Percentiles rank a stretch among this genome's conserved stretches.
Evolutionary conservation across 1,284 basidiomycete genomes (phyloP).

Genomic region (Stygiomarasmius scandens): DNA sequence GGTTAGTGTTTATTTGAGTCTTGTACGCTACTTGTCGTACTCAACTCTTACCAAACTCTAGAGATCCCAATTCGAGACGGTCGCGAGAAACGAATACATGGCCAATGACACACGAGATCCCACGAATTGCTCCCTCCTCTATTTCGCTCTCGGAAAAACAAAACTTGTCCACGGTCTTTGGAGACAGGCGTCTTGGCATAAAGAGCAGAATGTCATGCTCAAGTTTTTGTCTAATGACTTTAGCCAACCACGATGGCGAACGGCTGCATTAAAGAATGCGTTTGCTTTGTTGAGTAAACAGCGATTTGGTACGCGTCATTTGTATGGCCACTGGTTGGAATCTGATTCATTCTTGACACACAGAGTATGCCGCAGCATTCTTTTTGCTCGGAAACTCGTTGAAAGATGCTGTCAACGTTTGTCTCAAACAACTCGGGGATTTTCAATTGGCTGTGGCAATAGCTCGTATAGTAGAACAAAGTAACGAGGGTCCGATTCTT

Average conservation of each 20-base stretch:
- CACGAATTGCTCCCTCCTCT: slow-evolving; percentile 86
- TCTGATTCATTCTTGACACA: too few species aligned
- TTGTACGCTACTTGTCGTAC: neutral
- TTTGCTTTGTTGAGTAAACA: slow-evolving; percentile 91
- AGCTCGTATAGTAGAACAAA: slow-evolving; percentile 81
- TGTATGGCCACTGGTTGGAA: too few species aligned
- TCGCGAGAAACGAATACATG: slow-evolving; percentile 94
- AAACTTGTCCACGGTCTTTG: slow-evolving; percentile 94
- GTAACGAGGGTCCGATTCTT: slow-evolving; percentile 81
- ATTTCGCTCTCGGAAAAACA: slow-evolving; percentile 92
- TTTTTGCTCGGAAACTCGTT: slow-evolving; percentile 90
- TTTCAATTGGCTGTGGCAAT: slow-evolving; percentile 89
- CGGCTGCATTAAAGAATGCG: slow-evolving; percentile 95
- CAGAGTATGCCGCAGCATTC: slow-evolving; percentile 96
- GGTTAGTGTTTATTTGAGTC: slow-evolving; percentile 48
- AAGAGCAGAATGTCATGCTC: slow-evolving; percentile 88
- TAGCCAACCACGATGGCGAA: slow-evolving; percentile 81
- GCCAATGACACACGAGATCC: slow-evolving; percentile 86
- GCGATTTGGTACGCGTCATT: slow-evolving; percentile 74
- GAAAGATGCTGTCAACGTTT: slow-evolving; percentile 92
- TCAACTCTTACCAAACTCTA: too few species aligned
- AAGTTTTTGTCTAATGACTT: slow-evolving; percentile 96
- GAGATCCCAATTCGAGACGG: slow-evolving; percentile 84
- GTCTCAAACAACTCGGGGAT: slow-evolving; percentile 86
- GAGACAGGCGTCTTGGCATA: slow-evolving; percentile 94